These are phyloP conservation scores for Pestalotiopsis sp. DNA, from an alignment of 2,329 filamentous ascomycete species.

Conservation along the genomic window DNA sequence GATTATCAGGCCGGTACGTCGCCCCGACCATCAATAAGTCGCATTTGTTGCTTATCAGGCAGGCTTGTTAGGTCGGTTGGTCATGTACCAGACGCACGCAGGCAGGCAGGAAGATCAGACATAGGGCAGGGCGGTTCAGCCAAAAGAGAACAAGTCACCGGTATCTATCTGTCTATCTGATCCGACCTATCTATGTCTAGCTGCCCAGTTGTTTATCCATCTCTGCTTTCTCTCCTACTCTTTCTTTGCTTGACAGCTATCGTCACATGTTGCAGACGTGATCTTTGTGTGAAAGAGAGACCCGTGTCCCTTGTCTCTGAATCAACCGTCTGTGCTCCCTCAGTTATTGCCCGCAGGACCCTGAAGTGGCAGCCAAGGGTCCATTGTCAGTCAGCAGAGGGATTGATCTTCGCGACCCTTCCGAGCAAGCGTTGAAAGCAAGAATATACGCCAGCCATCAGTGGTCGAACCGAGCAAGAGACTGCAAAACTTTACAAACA, in stretches of 20 bases:
- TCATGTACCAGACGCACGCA: background rate
- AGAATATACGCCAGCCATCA: background rate
- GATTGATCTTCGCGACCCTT: background rate
- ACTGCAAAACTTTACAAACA: background rate
- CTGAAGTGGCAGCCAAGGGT: background rate
- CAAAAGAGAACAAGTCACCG: background rate
- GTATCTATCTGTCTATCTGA: background rate
- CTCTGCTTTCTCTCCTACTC: background rate
- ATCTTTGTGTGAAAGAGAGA: background rate
- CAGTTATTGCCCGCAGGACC: background rate
- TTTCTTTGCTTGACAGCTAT: background rate
- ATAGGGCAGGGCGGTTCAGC: background rate
- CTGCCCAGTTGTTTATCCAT: background rate
- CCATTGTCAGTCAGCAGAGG: background rate
- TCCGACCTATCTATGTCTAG: background rate
- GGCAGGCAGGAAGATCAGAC: background rate
- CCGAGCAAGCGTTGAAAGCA: background rate
- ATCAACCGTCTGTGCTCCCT: background rate
- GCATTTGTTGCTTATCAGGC: background rate
- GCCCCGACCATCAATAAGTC: background rate
- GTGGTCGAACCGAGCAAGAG: background rate
- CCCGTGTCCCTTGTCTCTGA: background rate
- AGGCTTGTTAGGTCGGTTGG: background rate
- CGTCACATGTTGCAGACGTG: background rate
- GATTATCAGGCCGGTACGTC: background rate